Percentiles rank a stretch among this genome's conserved stretches.
These are phyloP conservation scores for Coprinopsis marcescibilis DNA, from an alignment of 768 basidiomycete species.

Conservation along the genomic window DNA sequence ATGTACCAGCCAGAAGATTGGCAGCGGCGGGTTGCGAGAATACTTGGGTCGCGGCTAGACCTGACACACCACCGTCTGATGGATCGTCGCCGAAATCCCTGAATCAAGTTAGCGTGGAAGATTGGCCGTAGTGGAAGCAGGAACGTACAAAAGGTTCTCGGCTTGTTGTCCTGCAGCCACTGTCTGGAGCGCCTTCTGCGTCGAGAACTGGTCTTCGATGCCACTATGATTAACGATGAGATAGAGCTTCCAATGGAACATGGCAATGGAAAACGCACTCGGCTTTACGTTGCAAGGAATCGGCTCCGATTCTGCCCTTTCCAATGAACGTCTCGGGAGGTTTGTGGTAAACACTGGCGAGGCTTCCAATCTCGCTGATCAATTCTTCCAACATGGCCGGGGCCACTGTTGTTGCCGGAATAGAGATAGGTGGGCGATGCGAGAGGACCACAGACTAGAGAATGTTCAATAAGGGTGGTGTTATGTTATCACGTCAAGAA, in stretches of 20 bases:
- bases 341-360: conserved; percentile 97
- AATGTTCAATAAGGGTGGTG: conserved; percentile 1
- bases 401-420: conserved; percentile 87
- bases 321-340: conserved; percentile 95
- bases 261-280: conserved; percentile 40
- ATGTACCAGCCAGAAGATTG: conserved; percentile 71
- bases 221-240: conserved; percentile 27
- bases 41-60: conserved; percentile 72
- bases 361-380: conserved; percentile 78
- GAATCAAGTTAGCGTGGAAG: neutral
- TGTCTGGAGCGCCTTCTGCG: conserved; percentile 85
- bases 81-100: conserved; percentile 78
- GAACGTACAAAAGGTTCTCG: conserved; percentile 75
- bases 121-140: neutral
- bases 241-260: neutral
- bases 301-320: conserved; percentile 80
- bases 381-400: conserved; percentile 87
- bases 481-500: neutral
- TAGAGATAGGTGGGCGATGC: conserved; percentile 86
- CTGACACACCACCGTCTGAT: conserved; percentile 63
- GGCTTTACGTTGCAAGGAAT: conserved; percentile 60
- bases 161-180: conserved; percentile 88
- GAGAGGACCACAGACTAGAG: conserved; percentile 78
- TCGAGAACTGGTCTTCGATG: conserved; percentile 64
- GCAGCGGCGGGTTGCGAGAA: conserved; percentile 69